These are phyloP conservation scores for Ettlia oleoabundans DNA, from an alignment of 139 green algal species.

Conservation along the genomic window DNA sequence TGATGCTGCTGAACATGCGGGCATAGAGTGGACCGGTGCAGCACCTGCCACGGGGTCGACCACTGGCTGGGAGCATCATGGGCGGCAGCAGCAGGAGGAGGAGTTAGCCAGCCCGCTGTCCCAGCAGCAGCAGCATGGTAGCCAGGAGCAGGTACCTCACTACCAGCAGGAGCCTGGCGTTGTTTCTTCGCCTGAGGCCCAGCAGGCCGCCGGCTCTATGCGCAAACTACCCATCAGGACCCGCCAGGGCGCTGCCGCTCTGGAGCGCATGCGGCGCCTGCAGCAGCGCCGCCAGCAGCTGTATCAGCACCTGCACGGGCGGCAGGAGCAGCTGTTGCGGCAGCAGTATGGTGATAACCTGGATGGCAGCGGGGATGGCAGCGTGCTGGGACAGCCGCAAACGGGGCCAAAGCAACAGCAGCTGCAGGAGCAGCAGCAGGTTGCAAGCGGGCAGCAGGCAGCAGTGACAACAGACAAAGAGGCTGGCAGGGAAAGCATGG, in stretches of 20 bases:
- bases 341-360: neutral
- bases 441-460: too few species aligned
- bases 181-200: neutral
- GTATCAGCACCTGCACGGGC: neutral
- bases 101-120: neutral
- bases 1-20: too few species aligned
- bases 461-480: too few species aligned
- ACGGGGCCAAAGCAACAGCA: neutral
- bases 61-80: too few species aligned
- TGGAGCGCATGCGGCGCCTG: slow-evolving; percentile 9
- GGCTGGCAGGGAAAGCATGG: too few species aligned
- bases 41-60: too few species aligned
- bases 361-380: neutral
- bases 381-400: neutral
- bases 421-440: neutral
- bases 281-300: slow-evolving; percentile 16
- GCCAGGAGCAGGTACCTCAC: neutral
- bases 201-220: neutral
- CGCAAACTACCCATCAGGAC: slow-evolving; percentile 1
- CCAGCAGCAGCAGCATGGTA: neutral
- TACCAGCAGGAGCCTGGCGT: neutral
- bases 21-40: too few species aligned
- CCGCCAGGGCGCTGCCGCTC: neutral
- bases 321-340: slow-evolving; percentile 20
- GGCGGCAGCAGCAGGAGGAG: neutral